Conservation (phyloP, 148 eudicot genomes). For the Amaranthus cruentus region DNA sequence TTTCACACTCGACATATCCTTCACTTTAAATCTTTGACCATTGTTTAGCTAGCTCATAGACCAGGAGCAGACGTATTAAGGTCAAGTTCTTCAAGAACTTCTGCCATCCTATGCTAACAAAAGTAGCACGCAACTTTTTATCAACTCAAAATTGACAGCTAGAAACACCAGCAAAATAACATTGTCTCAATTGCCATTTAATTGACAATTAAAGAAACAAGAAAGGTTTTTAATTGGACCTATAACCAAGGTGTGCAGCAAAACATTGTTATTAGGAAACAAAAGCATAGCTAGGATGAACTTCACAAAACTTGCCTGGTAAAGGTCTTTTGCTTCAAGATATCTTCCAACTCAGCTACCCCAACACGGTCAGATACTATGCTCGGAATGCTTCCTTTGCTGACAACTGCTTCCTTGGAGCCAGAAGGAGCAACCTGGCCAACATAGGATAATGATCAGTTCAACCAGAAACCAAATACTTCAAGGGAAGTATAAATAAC, state of each 20-base stretch:
- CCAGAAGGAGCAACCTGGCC: constrained; percentile 37
- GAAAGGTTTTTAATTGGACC: neutral
- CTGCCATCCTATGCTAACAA: neutral
- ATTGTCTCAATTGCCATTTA: neutral
- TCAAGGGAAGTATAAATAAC: neutral
- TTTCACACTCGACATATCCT: neutral
- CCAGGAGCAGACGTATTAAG: no score
- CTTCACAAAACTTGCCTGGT: constrained; percentile 46
- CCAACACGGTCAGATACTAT: constrained; percentile 27
- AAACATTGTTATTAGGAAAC: neutral
- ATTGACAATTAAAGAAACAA: neutral
- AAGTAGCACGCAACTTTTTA: no score
- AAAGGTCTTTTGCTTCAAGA: constrained; percentile 77
- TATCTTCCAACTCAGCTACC: constrained; percentile 70
- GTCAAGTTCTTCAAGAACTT: neutral
- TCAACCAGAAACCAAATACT: neutral
- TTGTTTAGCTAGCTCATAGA: neutral
- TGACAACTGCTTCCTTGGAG: constrained; percentile 22
- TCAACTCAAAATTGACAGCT: neutral
- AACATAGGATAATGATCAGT: constrained; percentile 6
- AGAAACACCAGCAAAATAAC: neutral
- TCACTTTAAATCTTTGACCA: neutral
- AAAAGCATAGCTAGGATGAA: constrained; percentile 1
- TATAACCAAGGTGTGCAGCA: neutral
- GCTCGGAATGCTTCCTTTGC: constrained; percentile 16